Base-by-base conservation (phyloP, 768 basidiomycete species). In the Tylopilus rubrobrunneus region DNA sequence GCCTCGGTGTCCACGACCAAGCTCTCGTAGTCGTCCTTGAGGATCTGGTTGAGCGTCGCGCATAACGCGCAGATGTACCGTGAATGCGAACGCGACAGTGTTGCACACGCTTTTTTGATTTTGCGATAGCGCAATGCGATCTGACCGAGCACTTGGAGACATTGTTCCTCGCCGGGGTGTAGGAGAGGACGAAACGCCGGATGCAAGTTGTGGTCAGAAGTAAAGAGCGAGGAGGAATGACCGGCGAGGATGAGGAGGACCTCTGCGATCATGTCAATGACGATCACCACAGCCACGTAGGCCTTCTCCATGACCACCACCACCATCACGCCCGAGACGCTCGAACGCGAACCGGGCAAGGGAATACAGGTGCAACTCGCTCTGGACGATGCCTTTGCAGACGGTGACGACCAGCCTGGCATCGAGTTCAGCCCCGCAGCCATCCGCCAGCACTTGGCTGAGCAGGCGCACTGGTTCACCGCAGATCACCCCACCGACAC, bases 91-190 rank as follows among this genome's bases (percentile, higher is more conserved):
- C 75, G 77, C 27, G 81, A 77, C 25, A 87, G 74, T 2, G 62
- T 61, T 37, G 67, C 63, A 55, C 77, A 86, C 19, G 82, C 74
- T 53, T 74, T 66, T 68, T 83, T 87, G 67, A 96, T 84, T 57
- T 76, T 85, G 56, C 81, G 77, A 70, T 93, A 95, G 25, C 86
- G 82, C 48, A 76, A 78, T 1, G 89, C 92, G 46, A 95, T 81
- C 45, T 79, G 76, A 9, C 82, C 88, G 3, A 97, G 80, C 10
- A 82, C 79, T 63, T 92, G 86, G n/a, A 95, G 78, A 58, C 85
- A 87, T 67, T 93, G 83, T 49, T 85, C 79, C 65, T 96, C 93
- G 10, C 93, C 93, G 3, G 93, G 93, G 63, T 97, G 93, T 4
- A 97, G 80, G 15, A 93, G 81, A 4, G 83, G 76, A 7, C 69